Percentiles rank a stretch among this genome's conserved stretches.
phyloP scores from a whole-genome alignment of 2,329 filamentous ascomycete species.

The Calonectria multiphialidica region DNA sequence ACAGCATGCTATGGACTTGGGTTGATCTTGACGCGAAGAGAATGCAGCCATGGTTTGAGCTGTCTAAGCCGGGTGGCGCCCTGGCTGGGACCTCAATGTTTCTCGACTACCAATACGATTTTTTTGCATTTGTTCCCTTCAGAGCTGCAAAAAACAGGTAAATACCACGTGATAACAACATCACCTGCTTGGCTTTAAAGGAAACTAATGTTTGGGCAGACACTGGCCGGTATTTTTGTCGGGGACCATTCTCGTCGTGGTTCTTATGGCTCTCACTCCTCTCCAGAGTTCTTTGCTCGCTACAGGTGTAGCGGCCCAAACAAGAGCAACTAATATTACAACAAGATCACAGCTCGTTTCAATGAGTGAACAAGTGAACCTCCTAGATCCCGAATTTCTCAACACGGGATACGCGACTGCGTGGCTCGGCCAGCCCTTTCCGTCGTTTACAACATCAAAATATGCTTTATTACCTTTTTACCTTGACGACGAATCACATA shows the following conservation, averaged over 20 bases:
- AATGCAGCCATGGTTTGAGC: conserved; percentile 70
- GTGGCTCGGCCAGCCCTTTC: conserved; percentile 59
- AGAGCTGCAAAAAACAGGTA: conserved; percentile 43
- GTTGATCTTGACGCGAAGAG: conserved; percentile 70
- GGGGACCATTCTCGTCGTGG: conserved; percentile 60
- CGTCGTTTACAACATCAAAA: conserved; percentile 56
- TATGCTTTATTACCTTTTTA: conserved; percentile 59
- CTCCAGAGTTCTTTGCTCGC: conserved; percentile 68
- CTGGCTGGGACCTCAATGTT: conserved; percentile 59
- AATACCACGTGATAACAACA: conserved; percentile 39
- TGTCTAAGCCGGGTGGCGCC: conserved; percentile 61
- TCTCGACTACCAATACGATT: conserved; percentile 63
- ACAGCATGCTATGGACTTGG: conserved; percentile 70
- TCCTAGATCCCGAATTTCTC: conserved; percentile 51
- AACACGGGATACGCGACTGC: conserved; percentile 59
- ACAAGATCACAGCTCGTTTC: conserved; percentile 33
- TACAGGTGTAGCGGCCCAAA: conserved; percentile 44
- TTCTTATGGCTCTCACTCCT: conserved; percentile 68
- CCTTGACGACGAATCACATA: conserved; percentile 1
- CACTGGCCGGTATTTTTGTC: conserved; percentile 67
- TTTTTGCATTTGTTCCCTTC: conserved; percentile 49
- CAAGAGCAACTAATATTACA: not conserved
- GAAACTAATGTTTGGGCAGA: conserved; percentile 40
- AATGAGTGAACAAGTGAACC: conserved; percentile 28
- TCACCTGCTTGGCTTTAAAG: not conserved